phyloP scores from a whole-genome alignment of 306 rosid genomes.

The Dalbergia oliveri region DNA sequence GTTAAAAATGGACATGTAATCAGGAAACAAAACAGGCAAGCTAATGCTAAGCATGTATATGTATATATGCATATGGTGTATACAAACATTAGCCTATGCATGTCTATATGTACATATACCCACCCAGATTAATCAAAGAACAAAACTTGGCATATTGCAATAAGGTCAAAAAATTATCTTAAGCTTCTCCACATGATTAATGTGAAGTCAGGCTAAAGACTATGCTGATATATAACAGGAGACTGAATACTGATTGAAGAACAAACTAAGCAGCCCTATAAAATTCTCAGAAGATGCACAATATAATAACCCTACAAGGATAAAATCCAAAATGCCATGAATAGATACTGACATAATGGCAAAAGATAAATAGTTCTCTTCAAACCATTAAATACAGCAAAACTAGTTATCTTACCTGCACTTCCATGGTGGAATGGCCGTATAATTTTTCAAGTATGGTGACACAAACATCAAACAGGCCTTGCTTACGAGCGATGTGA shows the following conservation, averaged over 20 bases:
- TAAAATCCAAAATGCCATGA: background rate
- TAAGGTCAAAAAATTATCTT: background rate
- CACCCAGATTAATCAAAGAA: constrained; percentile 22
- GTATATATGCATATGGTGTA: background rate
- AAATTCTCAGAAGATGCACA: background rate
- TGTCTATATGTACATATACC: constrained; percentile 9
- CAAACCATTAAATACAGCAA: constrained; percentile 26
- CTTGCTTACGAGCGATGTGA: constrained; percentile 93
- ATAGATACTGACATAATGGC: constrained; percentile 13
- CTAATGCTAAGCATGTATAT: background rate
- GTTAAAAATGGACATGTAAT: constrained; percentile 23
- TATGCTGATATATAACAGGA: constrained; percentile 17
- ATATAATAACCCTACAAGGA: background rate
- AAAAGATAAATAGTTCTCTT: constrained; percentile 31
- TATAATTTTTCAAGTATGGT: constrained; percentile 91
- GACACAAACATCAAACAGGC: constrained; percentile 94
- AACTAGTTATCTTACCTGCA: constrained; percentile 73
- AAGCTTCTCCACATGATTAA: constrained; percentile 15
- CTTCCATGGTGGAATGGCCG: constrained; percentile 99
- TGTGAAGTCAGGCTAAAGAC: constrained; percentile 20
- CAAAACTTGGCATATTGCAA: constrained; percentile 24
- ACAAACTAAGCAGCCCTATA: background rate
- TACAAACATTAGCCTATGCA: constrained; percentile 7
- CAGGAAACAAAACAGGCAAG: constrained; percentile 21
- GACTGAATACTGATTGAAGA: background rate